Conservation (phyloP, 805 yeast genomes). For the Teunomyces funiuensis region DNA sequence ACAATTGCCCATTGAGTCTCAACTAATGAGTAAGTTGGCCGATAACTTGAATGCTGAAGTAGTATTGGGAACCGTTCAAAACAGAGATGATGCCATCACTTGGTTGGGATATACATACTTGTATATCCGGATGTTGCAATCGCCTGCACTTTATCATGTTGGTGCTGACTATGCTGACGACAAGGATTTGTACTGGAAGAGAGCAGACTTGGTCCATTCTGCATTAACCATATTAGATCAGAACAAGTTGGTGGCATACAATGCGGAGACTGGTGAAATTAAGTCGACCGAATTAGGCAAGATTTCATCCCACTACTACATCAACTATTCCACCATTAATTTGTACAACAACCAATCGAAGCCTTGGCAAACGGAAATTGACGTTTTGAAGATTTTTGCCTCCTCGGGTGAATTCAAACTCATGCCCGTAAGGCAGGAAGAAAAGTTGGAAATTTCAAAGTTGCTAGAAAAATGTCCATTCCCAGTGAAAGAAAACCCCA, state of each 20-base stretch:
- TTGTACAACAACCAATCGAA: conserved; percentile 61
- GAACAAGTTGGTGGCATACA: conserved; percentile 60
- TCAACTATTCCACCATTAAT: conserved; percentile 70
- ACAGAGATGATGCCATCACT: conserved; percentile 62
- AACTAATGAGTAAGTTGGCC: conserved; percentile 64
- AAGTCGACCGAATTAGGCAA: conserved; percentile 65
- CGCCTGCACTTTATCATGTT: conserved; percentile 75
- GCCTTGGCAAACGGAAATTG: conserved; percentile 68
- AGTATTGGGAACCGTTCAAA: conserved; percentile 64
- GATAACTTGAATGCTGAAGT: conserved; percentile 87
- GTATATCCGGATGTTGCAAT: conserved; percentile 70
- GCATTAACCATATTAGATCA: conserved; percentile 62
- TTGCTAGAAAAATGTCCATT: conserved; percentile 77
- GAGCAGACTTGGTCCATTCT: conserved; percentile 73
- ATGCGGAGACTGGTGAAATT: conserved; percentile 42
- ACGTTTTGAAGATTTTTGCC: conserved; percentile 74
- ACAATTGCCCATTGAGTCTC: conserved; percentile 91
- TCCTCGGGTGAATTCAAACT: conserved; percentile 81
- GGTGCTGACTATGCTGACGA: conserved; percentile 57
- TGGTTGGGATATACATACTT: conserved; percentile 85
- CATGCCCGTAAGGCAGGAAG: conserved; percentile 85
- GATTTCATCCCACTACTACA: conserved; percentile 85
- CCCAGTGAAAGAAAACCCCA: conserved; percentile 73
- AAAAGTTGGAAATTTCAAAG: conserved; percentile 67
- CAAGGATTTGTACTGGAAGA: conserved; percentile 52